Evolutionary conservation across 768 basidiomycete species (phyloP).

Genomic region (Lactarius hatsudake): DNA sequence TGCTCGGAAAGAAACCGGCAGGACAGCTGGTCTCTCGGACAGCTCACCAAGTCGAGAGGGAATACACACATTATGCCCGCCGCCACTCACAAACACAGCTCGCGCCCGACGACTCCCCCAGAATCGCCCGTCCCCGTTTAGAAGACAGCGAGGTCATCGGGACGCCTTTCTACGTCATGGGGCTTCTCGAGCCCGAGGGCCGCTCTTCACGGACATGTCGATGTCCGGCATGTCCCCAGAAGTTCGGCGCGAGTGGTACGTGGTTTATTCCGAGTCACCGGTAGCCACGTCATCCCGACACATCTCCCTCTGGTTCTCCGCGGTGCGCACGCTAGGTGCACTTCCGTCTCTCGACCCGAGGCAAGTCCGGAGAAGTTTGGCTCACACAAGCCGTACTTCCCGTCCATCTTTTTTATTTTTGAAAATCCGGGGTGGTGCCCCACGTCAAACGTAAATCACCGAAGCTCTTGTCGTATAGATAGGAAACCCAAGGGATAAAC

Average conservation of each 20-base stretch:
- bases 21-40: constrained; percentile 85
- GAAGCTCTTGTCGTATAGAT: too few species aligned
- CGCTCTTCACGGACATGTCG: constrained; percentile 82
- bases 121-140: constrained; percentile 75
- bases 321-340: constrained; percentile 65
- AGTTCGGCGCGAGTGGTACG: constrained; percentile 71
- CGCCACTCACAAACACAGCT: constrained; percentile 75
- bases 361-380: constrained; percentile 59
- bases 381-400: constrained; percentile 78
- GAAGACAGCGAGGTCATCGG: constrained; percentile 76
- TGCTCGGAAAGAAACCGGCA: constrained; percentile 90
- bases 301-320: constrained; percentile 56
- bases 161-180: constrained; percentile 95
- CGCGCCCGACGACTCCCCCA: constrained; percentile 45
- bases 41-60: constrained; percentile 94
- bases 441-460: too few species aligned
- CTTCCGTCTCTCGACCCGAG: constrained; percentile 63
- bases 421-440: too few species aligned
- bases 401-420: constrained; percentile 31
- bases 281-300: too few species aligned
- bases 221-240: constrained; percentile 66
- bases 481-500: too few species aligned
- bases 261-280: constrained; percentile 13
- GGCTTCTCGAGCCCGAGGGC: constrained; percentile 89
- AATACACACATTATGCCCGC: constrained; percentile 78